phyloP scores from a whole-genome alignment of 306 rosid genomes.

The Nissolia schottii region DNA sequence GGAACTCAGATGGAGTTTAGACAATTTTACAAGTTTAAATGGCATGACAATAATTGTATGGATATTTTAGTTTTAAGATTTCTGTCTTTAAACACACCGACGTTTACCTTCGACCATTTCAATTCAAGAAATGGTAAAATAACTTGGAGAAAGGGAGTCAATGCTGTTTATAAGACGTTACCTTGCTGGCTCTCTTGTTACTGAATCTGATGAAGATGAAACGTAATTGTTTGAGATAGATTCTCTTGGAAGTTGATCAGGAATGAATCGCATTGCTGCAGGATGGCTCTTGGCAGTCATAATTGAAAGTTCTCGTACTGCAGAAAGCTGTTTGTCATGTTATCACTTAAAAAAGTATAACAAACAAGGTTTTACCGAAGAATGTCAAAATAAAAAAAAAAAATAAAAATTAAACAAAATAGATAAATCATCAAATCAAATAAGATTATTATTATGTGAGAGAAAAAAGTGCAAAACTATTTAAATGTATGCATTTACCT shows the following conservation, averaged over 20 bases:
- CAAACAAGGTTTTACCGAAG: conserved; percentile 32
- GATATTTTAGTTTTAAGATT: not conserved
- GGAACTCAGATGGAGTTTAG: not conserved
- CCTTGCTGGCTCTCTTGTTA: conserved; percentile 86
- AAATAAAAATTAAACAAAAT: no score
- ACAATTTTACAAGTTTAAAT: not conserved
- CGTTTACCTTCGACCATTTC: not conserved
- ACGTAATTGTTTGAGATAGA: conserved; percentile 46
- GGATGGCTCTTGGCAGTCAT: conserved; percentile 99
- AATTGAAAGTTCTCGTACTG: conserved; percentile 99
- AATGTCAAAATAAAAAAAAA: not conserved
- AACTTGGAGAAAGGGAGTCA: conserved; percentile 13
- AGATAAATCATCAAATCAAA: conserved; percentile 17
- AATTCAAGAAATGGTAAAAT: conserved; percentile 13
- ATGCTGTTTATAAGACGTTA: conserved; percentile 20
- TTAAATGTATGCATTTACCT: conserved; percentile 55
- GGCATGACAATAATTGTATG: not conserved
- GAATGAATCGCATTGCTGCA: conserved; percentile 93
- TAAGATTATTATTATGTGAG: not conserved
- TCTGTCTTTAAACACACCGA: not conserved
- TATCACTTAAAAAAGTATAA: conserved; percentile 86
- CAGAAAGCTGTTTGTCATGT: conserved; percentile 99
- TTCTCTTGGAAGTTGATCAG: conserved; percentile 77
- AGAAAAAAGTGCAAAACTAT: not conserved
- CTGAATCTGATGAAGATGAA: conserved; percentile 51